A percentile compares a stretch with the other conserved stretches of the same genome.
Conservation (phyloP, 2,329 filamentous ascomycete genomes). For the Eutypella sp. region DNA sequence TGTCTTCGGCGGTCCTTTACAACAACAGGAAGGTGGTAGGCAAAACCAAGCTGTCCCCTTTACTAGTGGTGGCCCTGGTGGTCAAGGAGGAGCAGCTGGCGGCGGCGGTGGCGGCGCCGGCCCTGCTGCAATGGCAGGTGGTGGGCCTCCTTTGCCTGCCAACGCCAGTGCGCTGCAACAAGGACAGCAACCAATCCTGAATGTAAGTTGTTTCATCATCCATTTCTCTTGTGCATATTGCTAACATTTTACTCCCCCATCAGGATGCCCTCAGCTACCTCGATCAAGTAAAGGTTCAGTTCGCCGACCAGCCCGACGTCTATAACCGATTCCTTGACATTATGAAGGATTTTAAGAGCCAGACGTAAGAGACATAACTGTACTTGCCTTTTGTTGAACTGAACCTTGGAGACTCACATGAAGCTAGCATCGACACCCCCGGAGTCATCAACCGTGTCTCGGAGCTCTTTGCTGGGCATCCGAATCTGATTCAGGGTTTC, state of each 20-base stretch:
- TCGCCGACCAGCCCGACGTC: conserved; percentile 92
- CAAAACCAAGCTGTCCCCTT: conserved; percentile 60
- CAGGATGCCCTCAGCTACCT: conserved; percentile 84
- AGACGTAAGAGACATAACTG: conserved; percentile 59
- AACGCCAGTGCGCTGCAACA: conserved; percentile 59
- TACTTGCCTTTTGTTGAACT: conserved; percentile 6
- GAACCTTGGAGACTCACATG: conserved; percentile 23
- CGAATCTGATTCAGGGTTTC: conserved; percentile 92
- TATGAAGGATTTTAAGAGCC: conserved; percentile 99
- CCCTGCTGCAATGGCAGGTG: conserved; percentile 32
- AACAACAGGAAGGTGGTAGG: conserved; percentile 52
- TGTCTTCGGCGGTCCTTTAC: conserved; percentile 66
- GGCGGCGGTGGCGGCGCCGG: conserved; percentile 38
- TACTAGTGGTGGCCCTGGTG: conserved; percentile 46
- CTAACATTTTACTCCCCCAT: conserved; percentile 1
- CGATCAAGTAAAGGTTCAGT: conserved; percentile 97
- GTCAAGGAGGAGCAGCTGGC: conserved; percentile 48
- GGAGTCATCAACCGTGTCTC: conserved; percentile 97
- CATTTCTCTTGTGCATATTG: neutral
- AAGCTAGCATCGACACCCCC: conserved; percentile 78
- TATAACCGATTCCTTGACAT: conserved; percentile 97
- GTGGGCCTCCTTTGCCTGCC: conserved; percentile 26
- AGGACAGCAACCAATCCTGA: conserved; percentile 79
- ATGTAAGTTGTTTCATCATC: conserved; percentile 42
- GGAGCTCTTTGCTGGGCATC: conserved; percentile 90